phyloP scores from a whole-genome alignment of 1,139 yeast genomes.

The Hyphopichia burtonii region DNA sequence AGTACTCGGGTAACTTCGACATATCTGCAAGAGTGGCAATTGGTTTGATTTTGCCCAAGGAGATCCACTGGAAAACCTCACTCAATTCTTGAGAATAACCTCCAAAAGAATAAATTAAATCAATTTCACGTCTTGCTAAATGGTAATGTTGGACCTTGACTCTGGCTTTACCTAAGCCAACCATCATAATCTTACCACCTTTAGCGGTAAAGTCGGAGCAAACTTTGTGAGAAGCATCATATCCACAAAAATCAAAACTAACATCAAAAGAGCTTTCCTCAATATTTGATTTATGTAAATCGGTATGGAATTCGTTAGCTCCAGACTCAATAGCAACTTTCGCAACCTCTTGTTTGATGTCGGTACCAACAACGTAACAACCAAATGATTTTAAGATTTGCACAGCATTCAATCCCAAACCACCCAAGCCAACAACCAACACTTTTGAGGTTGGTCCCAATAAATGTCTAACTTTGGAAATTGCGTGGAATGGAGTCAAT shows the following conservation, averaged over 20 bases:
- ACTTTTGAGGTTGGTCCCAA: constrained; percentile 40
- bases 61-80: constrained; percentile 46
- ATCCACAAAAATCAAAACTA: constrained; percentile 48
- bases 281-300: constrained; percentile 26
- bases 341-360: constrained; percentile 31
- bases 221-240: constrained; percentile 33
- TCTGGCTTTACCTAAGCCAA: constrained; percentile 43
- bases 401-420: constrained; percentile 50
- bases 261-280: constrained; percentile 35
- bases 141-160: constrained; percentile 32
- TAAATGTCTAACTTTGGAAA: constrained; percentile 33
- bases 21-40: constrained; percentile 30
- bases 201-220: constrained; percentile 34
- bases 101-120: constrained; percentile 43
- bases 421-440: constrained; percentile 49
- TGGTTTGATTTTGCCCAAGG: constrained; percentile 42
- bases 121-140: constrained; percentile 42
- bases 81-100: constrained; percentile 46
- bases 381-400: constrained; percentile 44
- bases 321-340: constrained; percentile 35
- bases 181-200: constrained; percentile 42
- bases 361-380: constrained; percentile 41
- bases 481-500: constrained; percentile 52
- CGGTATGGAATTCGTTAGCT: constrained; percentile 43
- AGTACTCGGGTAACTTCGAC: constrained; percentile 34